Base-by-base conservation (phyloP, 139 green algal species). In the Chlorella vulgaris region DNA sequence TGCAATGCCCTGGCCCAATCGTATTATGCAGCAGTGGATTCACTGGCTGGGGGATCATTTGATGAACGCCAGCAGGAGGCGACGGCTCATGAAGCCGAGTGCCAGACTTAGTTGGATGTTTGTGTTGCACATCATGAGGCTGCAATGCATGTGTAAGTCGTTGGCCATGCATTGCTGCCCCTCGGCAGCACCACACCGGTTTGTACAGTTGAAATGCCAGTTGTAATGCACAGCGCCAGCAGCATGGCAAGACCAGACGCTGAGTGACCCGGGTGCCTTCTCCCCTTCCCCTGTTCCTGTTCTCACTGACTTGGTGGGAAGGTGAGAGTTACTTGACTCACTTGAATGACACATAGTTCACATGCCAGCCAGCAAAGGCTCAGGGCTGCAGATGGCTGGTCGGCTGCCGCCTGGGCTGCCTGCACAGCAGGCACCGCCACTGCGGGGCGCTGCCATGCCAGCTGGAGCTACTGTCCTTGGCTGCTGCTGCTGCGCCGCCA, bases 21-120 rank as follows among this genome's bases (percentile, higher is more conserved):
- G 3, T 74, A 74, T 10, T 83, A 69, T 7, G 36, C 76, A 10
- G 77, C 61, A 24, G 77, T 83, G 61, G 6, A 62, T 0, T 28
- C 26, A 4, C 26, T 83, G 66, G 60, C 40, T 6, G 33, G 29
- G 4, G 61, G 38, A 0, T 4, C 26, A 7, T 83, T 83, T 29
- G 35, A 24, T 36, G 28, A 13, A 10, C 61, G 50, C 67, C 77
- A 83, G 35, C 36, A 36, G 31, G 77, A 55, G 8, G 36, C 51
- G 31, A 35, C 36, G 47, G 33, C 2, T 36, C 77, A 83, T 58
- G 61, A 58, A 24, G 28, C 63, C 47, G 38, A 76, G 50, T 83
- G 77, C 39, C 18, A 53, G 51, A n/a, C n/a, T n/a, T n/a, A n/a
- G n/a, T n/a, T n/a, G n/a, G n/a, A n/a, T n/a, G n/a, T n/a, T n/a